Evolutionary conservation across 495 filamentous ascomycete species (phyloP).

Genomic region (Annulohypoxylon nitens): DNA sequence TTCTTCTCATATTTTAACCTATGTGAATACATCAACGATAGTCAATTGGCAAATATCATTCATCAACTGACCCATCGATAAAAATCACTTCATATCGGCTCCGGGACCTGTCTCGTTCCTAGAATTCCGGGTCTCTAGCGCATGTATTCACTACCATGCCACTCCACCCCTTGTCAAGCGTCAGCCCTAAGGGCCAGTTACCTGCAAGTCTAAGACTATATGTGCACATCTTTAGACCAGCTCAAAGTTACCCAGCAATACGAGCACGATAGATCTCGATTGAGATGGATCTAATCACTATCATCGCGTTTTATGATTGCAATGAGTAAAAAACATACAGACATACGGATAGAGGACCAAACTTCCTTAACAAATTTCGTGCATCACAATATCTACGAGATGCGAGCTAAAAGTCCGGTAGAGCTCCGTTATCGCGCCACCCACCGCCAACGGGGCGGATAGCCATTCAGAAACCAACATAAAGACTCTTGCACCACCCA

Average conservation of each 20-base stretch:
- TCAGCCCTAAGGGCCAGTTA: slow-evolving; percentile 25
- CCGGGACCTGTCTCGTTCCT: neutral
- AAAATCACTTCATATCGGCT: neutral
- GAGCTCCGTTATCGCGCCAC: slow-evolving; percentile 8
- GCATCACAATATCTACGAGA: neutral
- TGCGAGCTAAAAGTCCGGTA: slow-evolving; percentile 17
- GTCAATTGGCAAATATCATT: neutral
- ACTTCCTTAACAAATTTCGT: neutral
- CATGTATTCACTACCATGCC: neutral
- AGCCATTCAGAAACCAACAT: slow-evolving; percentile 23
- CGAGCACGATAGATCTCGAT: slow-evolving; percentile 15
- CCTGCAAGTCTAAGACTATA: slow-evolving; percentile 12
- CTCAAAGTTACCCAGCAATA: slow-evolving; percentile 4
- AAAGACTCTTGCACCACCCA: slow-evolving; percentile 22
- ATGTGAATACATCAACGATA: neutral
- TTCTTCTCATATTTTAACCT: neutral
- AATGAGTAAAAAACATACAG: neutral
- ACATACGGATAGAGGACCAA: neutral
- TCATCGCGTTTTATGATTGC: neutral
- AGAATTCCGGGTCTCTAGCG: neutral
- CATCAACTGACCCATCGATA: neutral
- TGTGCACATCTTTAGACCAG: slow-evolving; percentile 24
- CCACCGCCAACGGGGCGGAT: neutral
- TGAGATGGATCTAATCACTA: neutral
- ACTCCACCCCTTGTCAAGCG: neutral